Base-by-base conservation (phyloP, 768 basidiomycete genomes). In the Trametes meyenii region DNA sequence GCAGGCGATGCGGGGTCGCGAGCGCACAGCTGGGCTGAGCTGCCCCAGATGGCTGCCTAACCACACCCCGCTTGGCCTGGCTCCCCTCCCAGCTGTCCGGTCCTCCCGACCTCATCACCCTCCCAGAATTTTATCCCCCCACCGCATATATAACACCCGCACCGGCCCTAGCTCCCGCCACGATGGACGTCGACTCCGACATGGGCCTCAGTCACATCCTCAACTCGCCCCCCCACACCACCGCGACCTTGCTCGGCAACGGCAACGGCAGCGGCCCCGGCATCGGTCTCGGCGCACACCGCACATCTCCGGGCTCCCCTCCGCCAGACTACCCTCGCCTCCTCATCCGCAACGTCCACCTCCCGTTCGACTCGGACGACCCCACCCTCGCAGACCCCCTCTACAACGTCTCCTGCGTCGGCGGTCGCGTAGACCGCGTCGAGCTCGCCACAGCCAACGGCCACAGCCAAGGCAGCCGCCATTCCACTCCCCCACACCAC, bases 311-410 rank as follows among this genome's bases (percentile, higher is more conserved):
- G 11, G 24, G 4, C 11, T 50, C 39, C 26, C 40, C 42, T n/a
- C 2, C 49, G 19, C 35, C 57, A 17, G 62, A 63, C 48, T 46
- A 63, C 58, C 58, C 62, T 26, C 49, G 53, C 36, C 63, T 64
- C 50, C 39, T 66, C 46, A 67, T 68, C 57, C 51, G 61, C 39
- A 68, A 65, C 54, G 69, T 68, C 29, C 65, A 63, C 56, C 58
- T 66, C 24, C 62, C 65, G 5, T 39, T 57, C 50, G 56, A 62
- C 39, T 45, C 44, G 17, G 63, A 58, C 45, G 51, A 50, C 40
- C 48, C 58, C 44, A 60, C 63, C 13, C 58, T 61, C 49, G 63
- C 59, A 10, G 48, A 50, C 43, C 59, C 61, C 23, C 67, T 63
- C 51, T 65, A 59, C 52, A 66, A 65, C 43, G 65, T 68, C 36